phyloP scores from a whole-genome alignment of 2,329 filamentous ascomycete species.

The Echinosphaeria canescens region DNA sequence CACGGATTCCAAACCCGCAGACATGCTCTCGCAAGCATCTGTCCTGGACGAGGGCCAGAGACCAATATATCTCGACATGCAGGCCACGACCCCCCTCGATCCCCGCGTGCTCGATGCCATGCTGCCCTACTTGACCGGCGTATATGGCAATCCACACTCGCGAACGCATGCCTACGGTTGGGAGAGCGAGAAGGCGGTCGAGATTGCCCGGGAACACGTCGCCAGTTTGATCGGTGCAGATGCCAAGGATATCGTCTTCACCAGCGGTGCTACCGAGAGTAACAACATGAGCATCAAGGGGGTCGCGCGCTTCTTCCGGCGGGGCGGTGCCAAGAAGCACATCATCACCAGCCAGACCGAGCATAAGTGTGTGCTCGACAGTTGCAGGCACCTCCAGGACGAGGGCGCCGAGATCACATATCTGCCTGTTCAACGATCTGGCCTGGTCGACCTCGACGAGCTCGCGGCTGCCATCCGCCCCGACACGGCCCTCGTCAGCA shows the following conservation, averaged over 20 bases:
- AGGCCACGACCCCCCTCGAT: slow-evolving; percentile 89
- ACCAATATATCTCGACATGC: slow-evolving; percentile 96
- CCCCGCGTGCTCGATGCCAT: slow-evolving; percentile 91
- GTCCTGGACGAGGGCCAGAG: slow-evolving; percentile 83
- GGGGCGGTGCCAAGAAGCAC: slow-evolving; percentile 91
- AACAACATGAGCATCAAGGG: slow-evolving; percentile 99
- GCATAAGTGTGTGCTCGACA: slow-evolving; percentile 97
- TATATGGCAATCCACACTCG: slow-evolving; percentile 95
- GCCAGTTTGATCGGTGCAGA: slow-evolving; percentile 82
- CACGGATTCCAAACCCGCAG: too few species aligned
- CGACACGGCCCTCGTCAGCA: slow-evolving; percentile 79
- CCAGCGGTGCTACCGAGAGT: slow-evolving; percentile 91
- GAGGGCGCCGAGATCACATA: slow-evolving; percentile 97
- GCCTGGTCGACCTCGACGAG: slow-evolving; percentile 66
- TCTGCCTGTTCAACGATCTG: slow-evolving; percentile 69
- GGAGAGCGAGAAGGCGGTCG: slow-evolving; percentile 91
- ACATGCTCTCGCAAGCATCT: slow-evolving; percentile 77
- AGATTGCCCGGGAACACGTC: slow-evolving; percentile 66
- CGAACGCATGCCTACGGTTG: slow-evolving; percentile 96
- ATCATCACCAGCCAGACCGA: slow-evolving; percentile 96
- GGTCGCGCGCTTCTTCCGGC: slow-evolving; percentile 85
- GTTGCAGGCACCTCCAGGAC: slow-evolving; percentile 88
- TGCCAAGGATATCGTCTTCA: slow-evolving; percentile 97
- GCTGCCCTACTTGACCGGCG: slow-evolving; percentile 81
- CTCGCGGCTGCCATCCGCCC: slow-evolving; percentile 78